Base-by-base conservation (phyloP, 495 filamentous ascomycete genomes). In the Bryoglossum gracile region DNA sequence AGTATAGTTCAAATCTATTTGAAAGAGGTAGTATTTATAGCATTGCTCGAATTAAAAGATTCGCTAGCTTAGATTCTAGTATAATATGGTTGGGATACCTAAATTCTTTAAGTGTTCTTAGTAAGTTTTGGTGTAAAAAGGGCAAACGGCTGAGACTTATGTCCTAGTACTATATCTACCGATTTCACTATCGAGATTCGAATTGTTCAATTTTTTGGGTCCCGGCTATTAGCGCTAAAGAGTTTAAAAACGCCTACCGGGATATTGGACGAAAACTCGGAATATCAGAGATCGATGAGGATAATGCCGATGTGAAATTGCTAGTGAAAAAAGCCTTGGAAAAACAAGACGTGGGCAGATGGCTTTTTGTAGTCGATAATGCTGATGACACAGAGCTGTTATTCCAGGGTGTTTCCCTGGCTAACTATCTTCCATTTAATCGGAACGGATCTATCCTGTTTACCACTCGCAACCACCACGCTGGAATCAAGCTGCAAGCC, bases 151-250 rank as follows among this genome's bases (percentile, higher is more conserved):
- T n/a, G n/a, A n/a, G n/a, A n/a, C n/a, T n/a, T n/a, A n/a, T n/a
- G n/a, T n/a, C n/a, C n/a, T n/a, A n/a, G n/a, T n/a, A n/a, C n/a
- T n/a, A n/a, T n/a, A n/a, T n/a, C n/a, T n/a, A n/a, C n/a, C n/a
- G n/a, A n/a, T n/a, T n/a, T n/a, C n/a, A n/a, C n/a, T n/a, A n/a
- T n/a, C n/a, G n/a, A n/a, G n/a, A 30, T 30, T 13, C 26, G 5
- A 13, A 30, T 8, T 70, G 60, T 45, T 66, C 66, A 6, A 52
- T 74, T 4, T 62, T 75, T 23, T 75, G 73, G 73, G 48, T 75
- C 25, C 56, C 60, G 4, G 64, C 62, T 1, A 58, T 56, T 1
- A 61, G 56, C 34, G 16, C 35, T 2, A 66, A 68, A 33, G 65
- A 40, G 17, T 48, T 74, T 30, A 43, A 72, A 8, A 65, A 73